Percentiles rank a stretch among this genome's conserved stretches.
These are phyloP conservation scores for Phytophthora syringae DNA, from an alignment of 352 stramenopile genomes.

Conservation along the genomic window DNA sequence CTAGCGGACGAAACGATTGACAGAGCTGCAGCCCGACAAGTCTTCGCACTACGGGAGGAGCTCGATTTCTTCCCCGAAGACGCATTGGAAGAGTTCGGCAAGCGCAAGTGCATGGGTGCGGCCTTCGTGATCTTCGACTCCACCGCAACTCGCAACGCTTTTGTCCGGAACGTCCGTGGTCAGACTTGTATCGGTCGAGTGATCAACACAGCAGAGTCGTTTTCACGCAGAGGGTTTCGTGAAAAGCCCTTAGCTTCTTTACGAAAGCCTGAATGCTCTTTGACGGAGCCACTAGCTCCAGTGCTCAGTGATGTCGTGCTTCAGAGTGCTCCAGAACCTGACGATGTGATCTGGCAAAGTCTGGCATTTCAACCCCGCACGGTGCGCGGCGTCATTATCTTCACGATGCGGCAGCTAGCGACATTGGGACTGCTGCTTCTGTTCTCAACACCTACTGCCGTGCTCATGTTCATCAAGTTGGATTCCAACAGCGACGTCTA, in stretches of 20 bases:
- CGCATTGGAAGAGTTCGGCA: slow-evolving; percentile 61
- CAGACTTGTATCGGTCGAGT: slow-evolving; percentile 49
- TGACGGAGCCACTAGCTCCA: slow-evolving; percentile 39
- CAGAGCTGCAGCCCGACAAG: slow-evolving; percentile 18
- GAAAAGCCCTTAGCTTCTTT: slow-evolving; percentile 22
- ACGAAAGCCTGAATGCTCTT: slow-evolving; percentile 16
- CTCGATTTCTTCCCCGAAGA: slow-evolving; percentile 80
- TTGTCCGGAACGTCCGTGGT: slow-evolving; percentile 55
- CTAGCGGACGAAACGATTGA: slow-evolving; percentile 35
- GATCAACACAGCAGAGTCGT: slow-evolving; percentile 44
- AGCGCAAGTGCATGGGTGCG: slow-evolving; percentile 62
- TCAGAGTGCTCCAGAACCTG: slow-evolving; percentile 71
- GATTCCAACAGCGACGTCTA: slow-evolving; percentile 75
- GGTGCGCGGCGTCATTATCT: slow-evolving; percentile 41
- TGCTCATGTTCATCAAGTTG: slow-evolving; percentile 86
- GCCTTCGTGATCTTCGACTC: slow-evolving; percentile 83
- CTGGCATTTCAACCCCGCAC: slow-evolving; percentile 67
- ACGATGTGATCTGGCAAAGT: slow-evolving; percentile 83
- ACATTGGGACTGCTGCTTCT: slow-evolving; percentile 68
- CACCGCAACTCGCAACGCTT: slow-evolving; percentile 59
- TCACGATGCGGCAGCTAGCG: slow-evolving; percentile 51
- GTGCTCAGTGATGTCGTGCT: slow-evolving; percentile 60
- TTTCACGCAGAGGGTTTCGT: slow-evolving; percentile 28
- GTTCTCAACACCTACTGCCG: slow-evolving; percentile 78
- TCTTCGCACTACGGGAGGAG: slow-evolving; percentile 60